Percentiles rank a stretch among this genome's conserved stretches.
These are phyloP conservation scores for Fragilariopsis cylindrus DNA, from an alignment of 108 stramenopile genomes.

Conservation along the genomic window DNA sequence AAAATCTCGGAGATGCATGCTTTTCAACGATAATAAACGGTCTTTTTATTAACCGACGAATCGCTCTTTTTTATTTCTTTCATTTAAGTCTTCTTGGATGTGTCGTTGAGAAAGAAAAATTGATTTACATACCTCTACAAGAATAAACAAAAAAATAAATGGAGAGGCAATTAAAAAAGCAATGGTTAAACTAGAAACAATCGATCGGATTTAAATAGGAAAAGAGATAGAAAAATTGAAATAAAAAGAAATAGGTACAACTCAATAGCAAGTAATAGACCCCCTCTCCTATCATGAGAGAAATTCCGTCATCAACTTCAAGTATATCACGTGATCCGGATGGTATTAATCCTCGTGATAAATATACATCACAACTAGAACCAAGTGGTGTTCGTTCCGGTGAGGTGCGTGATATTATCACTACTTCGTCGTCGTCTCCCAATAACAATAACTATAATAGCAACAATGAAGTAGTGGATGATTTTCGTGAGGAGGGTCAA, in stretches of 20 bases:
- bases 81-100: too few species aligned
- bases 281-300: not conserved
- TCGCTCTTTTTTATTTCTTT: too few species aligned
- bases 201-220: too few species aligned
- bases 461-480: not conserved
- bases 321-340: conserved; percentile 35
- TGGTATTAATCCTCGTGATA: conserved; percentile 18
- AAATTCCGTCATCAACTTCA: conserved; percentile 9
- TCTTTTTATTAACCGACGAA: too few species aligned
- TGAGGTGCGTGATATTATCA: not conserved
- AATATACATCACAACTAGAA: conserved; percentile 17
- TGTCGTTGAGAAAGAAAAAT: too few species aligned
- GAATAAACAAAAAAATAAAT: too few species aligned
- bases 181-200: too few species aligned
- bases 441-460: not conserved
- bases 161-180: too few species aligned
- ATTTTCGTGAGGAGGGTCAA: not conserved
- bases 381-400: conserved; percentile 20
- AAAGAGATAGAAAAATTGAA: not conserved
- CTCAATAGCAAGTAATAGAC: too few species aligned
- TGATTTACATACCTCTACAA: too few species aligned
- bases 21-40: too few species aligned
- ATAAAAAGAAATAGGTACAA: not conserved
- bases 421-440: not conserved
- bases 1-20: too few species aligned